These are phyloP conservation scores for Nemania bipapillata DNA, from an alignment of 2,329 filamentous ascomycete species.

Conservation along the genomic window DNA sequence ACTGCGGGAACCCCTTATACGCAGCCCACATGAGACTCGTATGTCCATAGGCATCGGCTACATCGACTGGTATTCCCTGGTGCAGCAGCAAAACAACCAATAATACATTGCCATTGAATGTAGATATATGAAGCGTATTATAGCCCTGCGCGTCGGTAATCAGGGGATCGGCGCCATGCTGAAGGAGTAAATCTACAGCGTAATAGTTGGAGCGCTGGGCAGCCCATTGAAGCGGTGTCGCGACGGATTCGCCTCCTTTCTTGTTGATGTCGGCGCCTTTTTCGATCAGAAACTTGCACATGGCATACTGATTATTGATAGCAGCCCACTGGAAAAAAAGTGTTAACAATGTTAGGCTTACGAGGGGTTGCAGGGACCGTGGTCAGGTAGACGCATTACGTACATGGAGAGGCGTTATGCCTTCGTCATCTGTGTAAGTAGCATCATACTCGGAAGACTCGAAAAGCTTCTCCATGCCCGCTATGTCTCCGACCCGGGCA, in stretches of 20 bases:
- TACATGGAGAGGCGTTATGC: constrained; percentile 95
- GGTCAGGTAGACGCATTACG: constrained; percentile 11
- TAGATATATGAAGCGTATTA: constrained; percentile 96
- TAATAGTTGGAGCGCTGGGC: constrained; percentile 97
- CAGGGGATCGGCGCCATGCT: constrained; percentile 90
- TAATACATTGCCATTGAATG: constrained; percentile 94
- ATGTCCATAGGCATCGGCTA: constrained; percentile 87
- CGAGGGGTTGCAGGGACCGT: background rate
- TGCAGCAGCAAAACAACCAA: constrained; percentile 89
- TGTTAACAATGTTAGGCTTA: constrained; percentile 32
- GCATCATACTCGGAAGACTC: constrained; percentile 83
- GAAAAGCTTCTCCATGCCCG: constrained; percentile 88
- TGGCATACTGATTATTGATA: constrained; percentile 97
- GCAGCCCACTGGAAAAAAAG: constrained; percentile 82
- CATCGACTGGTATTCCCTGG: constrained; percentile 94
- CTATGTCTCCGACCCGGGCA: constrained; percentile 85
- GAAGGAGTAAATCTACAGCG: constrained; percentile 89
- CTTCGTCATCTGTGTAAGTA: constrained; percentile 86
- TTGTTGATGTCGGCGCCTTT: constrained; percentile 89
- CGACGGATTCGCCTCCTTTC: constrained; percentile 93
- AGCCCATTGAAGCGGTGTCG: constrained; percentile 95
- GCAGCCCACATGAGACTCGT: constrained; percentile 98
- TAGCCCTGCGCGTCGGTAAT: constrained; percentile 95
- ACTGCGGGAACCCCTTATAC: constrained; percentile 94
- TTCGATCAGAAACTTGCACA: constrained; percentile 93